Base-by-base conservation (phyloP, 306 rosid genomes). In the Acacia crassicarpa region DNA sequence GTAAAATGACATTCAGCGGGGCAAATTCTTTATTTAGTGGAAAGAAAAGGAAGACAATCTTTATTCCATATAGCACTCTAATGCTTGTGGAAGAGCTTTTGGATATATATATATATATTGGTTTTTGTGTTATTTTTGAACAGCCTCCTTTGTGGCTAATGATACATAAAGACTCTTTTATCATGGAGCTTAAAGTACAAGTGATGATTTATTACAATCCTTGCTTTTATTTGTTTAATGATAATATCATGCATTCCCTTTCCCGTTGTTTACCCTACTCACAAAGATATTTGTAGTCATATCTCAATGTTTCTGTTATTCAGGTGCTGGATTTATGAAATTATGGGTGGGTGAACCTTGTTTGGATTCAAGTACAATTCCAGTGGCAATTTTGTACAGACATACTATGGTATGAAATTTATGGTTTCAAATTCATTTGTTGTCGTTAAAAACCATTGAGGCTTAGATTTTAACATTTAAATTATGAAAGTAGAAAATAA, bases 261-360 rank as follows among this genome's bases (percentile, higher is more conserved):
- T 33, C 82, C 48, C 59, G 67, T 58, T 74, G 70, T 51, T 44
- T 27, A 67, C 82, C 46, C 72, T 80, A 65, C 46, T 68, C 70
- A 48, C 63, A 23, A 32, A 20, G 9, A 74, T 8, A 35, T 46
- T 78, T 58, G 45, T 70, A 45, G 76, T 79, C 53, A 79, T 72
- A 75, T 49, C 68, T 82, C 41, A 67, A 32, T 83, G 46, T 41
- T 83, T 66, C 69, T 85, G 51, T 83, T 68, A 67, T 85, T 35
- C 90, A 93, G 98, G 94, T 76, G 87, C 89, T 65, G 84, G 67
- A 58, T 88, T 83, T 77, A 56, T 73, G 59, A 89, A 92, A 87
- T 75, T 95, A 78, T 95, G 98, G 98, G 83, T 88, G 80, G 94
- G 96, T 81, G 92, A 85, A 80, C 87, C 84, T 80, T 73, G 78